Evolutionary conservation across 306 rosid genomes (phyloP).

Genomic region (Gastrolobium bilobum): DNA sequence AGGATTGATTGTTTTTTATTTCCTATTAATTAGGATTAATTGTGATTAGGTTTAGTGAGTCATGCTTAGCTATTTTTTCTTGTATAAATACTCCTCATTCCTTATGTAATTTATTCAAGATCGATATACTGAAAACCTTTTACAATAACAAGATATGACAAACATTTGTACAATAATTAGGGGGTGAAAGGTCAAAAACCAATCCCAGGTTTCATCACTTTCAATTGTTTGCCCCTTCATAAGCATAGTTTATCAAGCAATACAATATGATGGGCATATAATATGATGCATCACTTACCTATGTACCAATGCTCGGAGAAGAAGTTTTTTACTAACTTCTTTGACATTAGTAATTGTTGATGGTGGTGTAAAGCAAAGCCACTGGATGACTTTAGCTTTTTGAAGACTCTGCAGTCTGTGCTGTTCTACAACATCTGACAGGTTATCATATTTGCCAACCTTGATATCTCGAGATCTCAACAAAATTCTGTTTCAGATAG

Average conservation of each 20-base stretch:
- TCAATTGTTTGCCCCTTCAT: constrained; percentile 31
- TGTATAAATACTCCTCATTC: too few species aligned
- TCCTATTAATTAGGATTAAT: too few species aligned
- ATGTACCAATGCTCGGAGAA: constrained; percentile 81
- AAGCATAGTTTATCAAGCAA: constrained; percentile 41
- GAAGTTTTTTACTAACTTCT: constrained; percentile 79
- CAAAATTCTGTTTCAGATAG: constrained; percentile 74
- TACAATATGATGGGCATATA: constrained; percentile 28
- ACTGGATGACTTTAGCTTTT: constrained; percentile 93
- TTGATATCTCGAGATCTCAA: constrained; percentile 91
- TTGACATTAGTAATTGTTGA: constrained; percentile 80
- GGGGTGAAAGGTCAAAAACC: constrained; percentile 19
- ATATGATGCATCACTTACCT: constrained; percentile 62
- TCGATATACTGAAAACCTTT: too few species aligned
- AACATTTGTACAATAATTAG: constrained; percentile 19
- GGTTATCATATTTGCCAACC: constrained; percentile 67
- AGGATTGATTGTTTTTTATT: too few species aligned
- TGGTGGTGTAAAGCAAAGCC: constrained; percentile 99
- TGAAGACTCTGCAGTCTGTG: constrained; percentile 92
- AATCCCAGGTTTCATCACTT: constrained; percentile 36
- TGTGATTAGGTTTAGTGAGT: too few species aligned
- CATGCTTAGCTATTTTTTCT: too few species aligned
- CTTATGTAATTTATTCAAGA: too few species aligned
- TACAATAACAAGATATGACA: constrained; percentile 6
- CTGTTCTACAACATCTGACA: constrained; percentile 88